Percentiles rank a stretch among this genome's conserved stretches.
These are phyloP conservation scores for Aspergillus intermedius DNA, from an alignment of 2,329 filamentous ascomycete species.

Conservation along the genomic window DNA sequence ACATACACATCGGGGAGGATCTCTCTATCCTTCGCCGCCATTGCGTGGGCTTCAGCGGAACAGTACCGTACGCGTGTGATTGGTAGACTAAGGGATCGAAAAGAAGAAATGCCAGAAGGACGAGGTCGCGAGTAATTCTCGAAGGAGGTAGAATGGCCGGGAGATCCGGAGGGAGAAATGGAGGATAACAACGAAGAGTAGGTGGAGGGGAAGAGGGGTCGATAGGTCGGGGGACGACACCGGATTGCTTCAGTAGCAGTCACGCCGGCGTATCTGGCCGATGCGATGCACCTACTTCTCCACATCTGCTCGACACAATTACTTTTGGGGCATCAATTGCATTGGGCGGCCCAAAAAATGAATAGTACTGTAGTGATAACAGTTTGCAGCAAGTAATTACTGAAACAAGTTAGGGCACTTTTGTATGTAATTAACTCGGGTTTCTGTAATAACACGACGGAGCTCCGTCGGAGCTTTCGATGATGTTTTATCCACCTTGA, in stretches of 20 bases:
- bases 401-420: slow-evolving; percentile 2
- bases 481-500: not conserved
- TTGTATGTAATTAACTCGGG: slow-evolving; percentile 10
- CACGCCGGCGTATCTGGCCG: slow-evolving; percentile 22
- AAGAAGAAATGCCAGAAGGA: slow-evolving; percentile 9
- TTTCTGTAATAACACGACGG: slow-evolving; percentile 7
- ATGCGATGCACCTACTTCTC: slow-evolving; percentile 29
- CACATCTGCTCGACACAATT: slow-evolving; percentile 21
- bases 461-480: not conserved
- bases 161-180: slow-evolving; percentile 12
- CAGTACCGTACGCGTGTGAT: slow-evolving; percentile 27
- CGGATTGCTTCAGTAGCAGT: slow-evolving; percentile 17
- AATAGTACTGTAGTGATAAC: too few species aligned
- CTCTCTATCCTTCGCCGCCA: slow-evolving; percentile 40
- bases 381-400: slow-evolving; percentile 1
- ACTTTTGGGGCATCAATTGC: not conserved
- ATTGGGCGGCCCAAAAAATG: too few species aligned
- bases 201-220: slow-evolving; percentile 22
- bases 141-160: slow-evolving; percentile 14
- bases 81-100: slow-evolving; percentile 11
- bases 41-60: slow-evolving; percentile 37
- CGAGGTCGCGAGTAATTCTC: slow-evolving; percentile 7
- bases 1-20: slow-evolving; percentile 41
- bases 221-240: slow-evolving; percentile 16
- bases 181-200: slow-evolving; percentile 12